Percentiles rank a stretch among this genome's conserved stretches.
phyloP scores from a whole-genome alignment of 306 rosid species.

The Herpetospermum pedunculosum region DNA sequence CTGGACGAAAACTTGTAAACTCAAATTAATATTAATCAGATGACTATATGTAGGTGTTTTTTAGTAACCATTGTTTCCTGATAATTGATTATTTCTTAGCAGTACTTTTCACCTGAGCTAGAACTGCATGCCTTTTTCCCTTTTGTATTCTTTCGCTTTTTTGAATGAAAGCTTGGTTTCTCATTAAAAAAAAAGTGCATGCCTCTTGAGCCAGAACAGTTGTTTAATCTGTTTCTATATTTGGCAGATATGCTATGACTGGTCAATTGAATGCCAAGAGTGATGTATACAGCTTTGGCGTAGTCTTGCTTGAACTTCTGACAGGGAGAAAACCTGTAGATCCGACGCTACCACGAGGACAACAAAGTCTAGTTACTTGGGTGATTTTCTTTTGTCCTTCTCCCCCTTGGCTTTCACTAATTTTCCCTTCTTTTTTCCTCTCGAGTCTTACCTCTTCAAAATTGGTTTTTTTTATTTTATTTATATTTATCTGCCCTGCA shows the following conservation, averaged over 20 bases:
- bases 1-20: not conserved
- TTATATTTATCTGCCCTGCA: not conserved
- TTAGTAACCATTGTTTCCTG: not conserved
- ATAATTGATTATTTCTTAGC: not conserved
- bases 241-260: constrained; percentile 13
- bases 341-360: constrained; percentile 15
- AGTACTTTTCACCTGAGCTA: not conserved
- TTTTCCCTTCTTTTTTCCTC: not conserved
- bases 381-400: not conserved
- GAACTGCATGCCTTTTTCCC: not conserved
- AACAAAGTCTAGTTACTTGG: constrained; percentile 16
- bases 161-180: not conserved
- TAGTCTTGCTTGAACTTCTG: constrained; percentile 14
- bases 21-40: not conserved
- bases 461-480: not conserved
- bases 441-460: not conserved
- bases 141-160: not conserved
- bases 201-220: not conserved
- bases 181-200: not conserved
- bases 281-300: constrained; percentile 13
- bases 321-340: constrained; percentile 16
- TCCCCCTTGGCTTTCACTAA: not conserved
- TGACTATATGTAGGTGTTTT: not conserved
- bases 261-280: constrained; percentile 16
- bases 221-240: not conserved